Evolutionary conservation across 192 early-diverging fungal species (phyloP), one percentile per base, ranked within the genome.

Genomic region (Chytriomyces sp.): DNA sequence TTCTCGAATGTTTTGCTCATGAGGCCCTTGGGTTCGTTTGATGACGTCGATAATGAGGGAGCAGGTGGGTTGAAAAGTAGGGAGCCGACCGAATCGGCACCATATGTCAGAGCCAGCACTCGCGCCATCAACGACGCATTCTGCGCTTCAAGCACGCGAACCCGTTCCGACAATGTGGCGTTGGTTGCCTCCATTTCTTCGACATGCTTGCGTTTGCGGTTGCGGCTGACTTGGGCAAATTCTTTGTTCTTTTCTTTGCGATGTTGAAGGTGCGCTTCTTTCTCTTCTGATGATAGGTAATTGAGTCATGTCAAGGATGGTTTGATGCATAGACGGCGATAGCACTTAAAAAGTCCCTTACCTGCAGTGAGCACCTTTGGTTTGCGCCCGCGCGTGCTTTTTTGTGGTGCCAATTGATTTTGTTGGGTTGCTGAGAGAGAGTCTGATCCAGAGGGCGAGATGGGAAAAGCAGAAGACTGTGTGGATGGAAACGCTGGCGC

Each of bases 201-300:
- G 10, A 72, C 41, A 38, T 72, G 57, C 56, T 72, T 72, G 32
- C 70, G 54, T 33, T 72, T 72, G 37, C 57, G 54, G 39, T 72
- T 59, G 2, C 70, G 59, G 37, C 58, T 63, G 1, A 49, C 28
- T 56, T 67, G 72, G 7, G 62, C 72, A 53, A 60, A 64, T 36
- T 55, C 52, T 30, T 63, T 75, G 62, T 67, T 71, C 32, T 64
- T 67, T 65, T 65, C 63, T 49, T 65, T 65, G 7, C 63, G 38
- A 39, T 52, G 63, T 33, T 65, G 39, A 22, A 52, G 17, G 22
- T 65, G 63, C 6, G 41, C 63, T 1, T 17, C n/a, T 33, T 65
- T 65, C 30, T 65, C 41, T 41, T 65, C 63, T 65, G 63, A 25
- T 1, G 17, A 49, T 49, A 14, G 22, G 44, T 49, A 32, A 57